Conservation (phyloP, 2,329 filamentous ascomycete genomes). For the Paecilomyces formosus region DNA sequence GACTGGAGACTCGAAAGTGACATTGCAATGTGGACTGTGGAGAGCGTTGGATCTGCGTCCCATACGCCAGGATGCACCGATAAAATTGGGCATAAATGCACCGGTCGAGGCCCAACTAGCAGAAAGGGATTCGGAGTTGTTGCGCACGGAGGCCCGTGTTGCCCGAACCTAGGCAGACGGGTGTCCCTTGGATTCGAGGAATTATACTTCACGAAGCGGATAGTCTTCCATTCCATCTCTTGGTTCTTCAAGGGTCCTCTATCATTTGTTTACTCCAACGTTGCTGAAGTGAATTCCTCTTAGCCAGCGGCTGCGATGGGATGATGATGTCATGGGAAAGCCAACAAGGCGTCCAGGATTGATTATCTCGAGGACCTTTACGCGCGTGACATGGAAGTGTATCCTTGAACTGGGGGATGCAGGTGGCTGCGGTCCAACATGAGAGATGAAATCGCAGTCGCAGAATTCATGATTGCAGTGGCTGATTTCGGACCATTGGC, state of each 20-base stretch:
- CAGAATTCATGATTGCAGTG: background rate
- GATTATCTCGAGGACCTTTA: background rate
- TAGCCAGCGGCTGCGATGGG: background rate
- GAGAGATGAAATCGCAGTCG: background rate
- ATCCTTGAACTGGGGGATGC: background rate
- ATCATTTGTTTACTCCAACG: background rate
- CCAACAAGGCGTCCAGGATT: background rate
- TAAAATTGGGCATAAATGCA: slow-evolving; percentile 20
- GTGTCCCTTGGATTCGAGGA: background rate
- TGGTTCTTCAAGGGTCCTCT: background rate
- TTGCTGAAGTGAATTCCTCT: background rate
- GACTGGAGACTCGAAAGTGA: background rate
- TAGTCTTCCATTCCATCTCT: background rate
- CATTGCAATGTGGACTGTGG: slow-evolving; percentile 7
- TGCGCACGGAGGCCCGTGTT: slow-evolving; percentile 4
- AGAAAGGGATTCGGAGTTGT: slow-evolving; percentile 1
- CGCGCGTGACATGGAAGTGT: background rate
- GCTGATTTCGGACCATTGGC: background rate
- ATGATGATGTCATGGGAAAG: background rate
- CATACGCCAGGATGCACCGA: slow-evolving; percentile 8
- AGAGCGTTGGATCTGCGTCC: slow-evolving; percentile 11
- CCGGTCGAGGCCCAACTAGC: slow-evolving; percentile 16
- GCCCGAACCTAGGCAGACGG: background rate
- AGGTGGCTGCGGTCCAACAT: background rate
- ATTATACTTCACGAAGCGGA: background rate